These are phyloP conservation scores for Purshia tridentata DNA, from an alignment of 306 rosid genomes.

Conservation along the genomic window DNA sequence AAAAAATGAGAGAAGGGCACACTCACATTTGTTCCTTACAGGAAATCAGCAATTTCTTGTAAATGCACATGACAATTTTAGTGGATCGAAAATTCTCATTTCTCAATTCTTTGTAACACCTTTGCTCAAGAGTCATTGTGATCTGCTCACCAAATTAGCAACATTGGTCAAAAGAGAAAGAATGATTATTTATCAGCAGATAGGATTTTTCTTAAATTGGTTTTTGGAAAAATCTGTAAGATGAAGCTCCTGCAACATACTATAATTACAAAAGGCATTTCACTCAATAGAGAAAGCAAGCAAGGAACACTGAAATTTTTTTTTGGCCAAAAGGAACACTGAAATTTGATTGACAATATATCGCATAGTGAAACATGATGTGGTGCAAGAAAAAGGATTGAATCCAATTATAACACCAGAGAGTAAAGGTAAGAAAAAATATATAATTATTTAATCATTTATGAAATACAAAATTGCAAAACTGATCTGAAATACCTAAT, in stretches of 20 bases:
- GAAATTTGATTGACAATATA: neutral
- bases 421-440: neutral
- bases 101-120: slow-evolving; percentile 92
- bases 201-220: slow-evolving; percentile 14
- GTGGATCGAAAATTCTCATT: slow-evolving; percentile 65
- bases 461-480: neutral
- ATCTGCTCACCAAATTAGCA: slow-evolving; percentile 61
- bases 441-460: neutral
- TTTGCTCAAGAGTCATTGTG: slow-evolving; percentile 73
- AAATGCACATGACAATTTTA: slow-evolving; percentile 79
- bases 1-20: slow-evolving; percentile 25
- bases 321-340: too few relatives aligned
- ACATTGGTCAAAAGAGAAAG: slow-evolving; percentile 17
- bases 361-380: neutral
- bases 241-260: neutral
- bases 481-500: neutral
- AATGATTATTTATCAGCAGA: neutral
- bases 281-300: neutral
- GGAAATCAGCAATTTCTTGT: slow-evolving; percentile 70
- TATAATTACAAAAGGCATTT: neutral
- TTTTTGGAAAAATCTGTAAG: slow-evolving; percentile 8
- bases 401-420: neutral
- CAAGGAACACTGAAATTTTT: neutral
- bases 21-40: slow-evolving; percentile 97
- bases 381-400: neutral